Percentiles rank a stretch among this genome's conserved stretches.
These are phyloP conservation scores for Ascosphaera apis DNA, from an alignment of 2,329 filamentous ascomycete species.

Conservation along the genomic window DNA sequence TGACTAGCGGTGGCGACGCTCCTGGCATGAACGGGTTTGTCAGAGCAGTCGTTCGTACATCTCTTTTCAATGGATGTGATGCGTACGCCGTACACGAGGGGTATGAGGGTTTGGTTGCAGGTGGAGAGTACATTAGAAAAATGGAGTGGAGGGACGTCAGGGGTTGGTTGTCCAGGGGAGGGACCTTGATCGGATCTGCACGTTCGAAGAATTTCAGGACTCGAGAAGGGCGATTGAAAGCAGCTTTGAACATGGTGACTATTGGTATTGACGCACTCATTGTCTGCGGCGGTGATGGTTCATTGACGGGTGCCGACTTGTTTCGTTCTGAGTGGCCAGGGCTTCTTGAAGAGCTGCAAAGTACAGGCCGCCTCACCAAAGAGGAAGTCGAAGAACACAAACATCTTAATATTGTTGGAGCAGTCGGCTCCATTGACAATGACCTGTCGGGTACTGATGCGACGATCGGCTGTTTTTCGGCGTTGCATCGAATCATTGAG, in stretches of 20 bases:
- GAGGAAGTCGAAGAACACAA: constrained; percentile 54
- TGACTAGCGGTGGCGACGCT: constrained; percentile 87
- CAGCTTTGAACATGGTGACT: constrained; percentile 83
- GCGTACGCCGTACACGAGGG: constrained; percentile 72
- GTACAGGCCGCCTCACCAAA: constrained; percentile 45
- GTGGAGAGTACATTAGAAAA: constrained; percentile 66
- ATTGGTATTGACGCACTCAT: constrained; percentile 88
- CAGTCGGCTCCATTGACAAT: constrained; percentile 96
- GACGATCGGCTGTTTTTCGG: constrained; percentile 91
- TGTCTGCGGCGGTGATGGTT: constrained; percentile 92
- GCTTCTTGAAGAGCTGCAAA: constrained; percentile 58
- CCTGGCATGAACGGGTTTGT: constrained; percentile 89
- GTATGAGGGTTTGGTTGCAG: constrained; percentile 82
- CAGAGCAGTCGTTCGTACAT: constrained; percentile 73
- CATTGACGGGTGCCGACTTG: constrained; percentile 79
- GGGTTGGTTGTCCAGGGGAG: constrained; percentile 80
- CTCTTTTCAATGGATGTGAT: constrained; percentile 63
- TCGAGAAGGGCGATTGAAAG: constrained; percentile 56
- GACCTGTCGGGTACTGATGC: constrained; percentile 93
- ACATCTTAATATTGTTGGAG: constrained; percentile 83
- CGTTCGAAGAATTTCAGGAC: constrained; percentile 84
- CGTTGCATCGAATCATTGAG: constrained; percentile 76
- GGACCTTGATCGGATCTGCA: constrained; percentile 88
- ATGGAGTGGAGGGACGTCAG: constrained; percentile 87
- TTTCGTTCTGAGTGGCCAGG: constrained; percentile 86